phyloP scores from a whole-genome alignment of 441 rosid genomes.

The Erysimum cheiri region DNA sequence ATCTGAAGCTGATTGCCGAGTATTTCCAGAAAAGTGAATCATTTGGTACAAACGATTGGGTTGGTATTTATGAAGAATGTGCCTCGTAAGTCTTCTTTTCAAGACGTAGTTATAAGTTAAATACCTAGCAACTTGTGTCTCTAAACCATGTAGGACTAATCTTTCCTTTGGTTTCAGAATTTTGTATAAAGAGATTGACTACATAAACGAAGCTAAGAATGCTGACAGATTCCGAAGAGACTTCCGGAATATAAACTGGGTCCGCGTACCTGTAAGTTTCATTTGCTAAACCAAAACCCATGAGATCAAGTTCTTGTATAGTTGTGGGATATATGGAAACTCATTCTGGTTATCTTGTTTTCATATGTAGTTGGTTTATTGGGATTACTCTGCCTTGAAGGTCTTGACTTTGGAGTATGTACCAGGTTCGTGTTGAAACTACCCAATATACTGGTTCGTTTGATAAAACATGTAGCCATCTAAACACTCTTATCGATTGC shows the following conservation, averaged over 20 bases:
- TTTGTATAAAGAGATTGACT: conserved; percentile 91
- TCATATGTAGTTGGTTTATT: conserved; percentile 68
- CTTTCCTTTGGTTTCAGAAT: conserved; percentile 60
- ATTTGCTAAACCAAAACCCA: conserved; percentile 29
- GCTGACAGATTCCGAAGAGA: conserved; percentile 89
- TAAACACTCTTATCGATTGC: conserved; percentile 16
- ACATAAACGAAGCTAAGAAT: conserved; percentile 93
- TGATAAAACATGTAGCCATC: neutral
- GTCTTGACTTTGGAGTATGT: conserved; percentile 97
- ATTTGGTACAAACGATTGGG: conserved; percentile 86
- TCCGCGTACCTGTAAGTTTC: conserved; percentile 88
- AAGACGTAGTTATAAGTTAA: conserved; percentile 6
- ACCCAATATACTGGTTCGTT: conserved; percentile 20
- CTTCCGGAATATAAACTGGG: conserved; percentile 92
- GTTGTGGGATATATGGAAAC: neutral
- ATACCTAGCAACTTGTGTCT: conserved; percentile 8
- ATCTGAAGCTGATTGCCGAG: conserved; percentile 85
- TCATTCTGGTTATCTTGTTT: conserved; percentile 23
- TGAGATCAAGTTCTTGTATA: conserved; percentile 3
- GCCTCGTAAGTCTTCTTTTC: conserved; percentile 60
- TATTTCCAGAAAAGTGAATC: conserved; percentile 91
- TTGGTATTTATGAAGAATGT: conserved; percentile 93
- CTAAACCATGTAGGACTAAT: conserved; percentile 21
- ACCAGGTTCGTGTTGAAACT: conserved; percentile 68
- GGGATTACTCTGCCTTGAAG: conserved; percentile 92